phyloP scores from a whole-genome alignment of 305 asterid species.

The Fraxinus latifolia region DNA sequence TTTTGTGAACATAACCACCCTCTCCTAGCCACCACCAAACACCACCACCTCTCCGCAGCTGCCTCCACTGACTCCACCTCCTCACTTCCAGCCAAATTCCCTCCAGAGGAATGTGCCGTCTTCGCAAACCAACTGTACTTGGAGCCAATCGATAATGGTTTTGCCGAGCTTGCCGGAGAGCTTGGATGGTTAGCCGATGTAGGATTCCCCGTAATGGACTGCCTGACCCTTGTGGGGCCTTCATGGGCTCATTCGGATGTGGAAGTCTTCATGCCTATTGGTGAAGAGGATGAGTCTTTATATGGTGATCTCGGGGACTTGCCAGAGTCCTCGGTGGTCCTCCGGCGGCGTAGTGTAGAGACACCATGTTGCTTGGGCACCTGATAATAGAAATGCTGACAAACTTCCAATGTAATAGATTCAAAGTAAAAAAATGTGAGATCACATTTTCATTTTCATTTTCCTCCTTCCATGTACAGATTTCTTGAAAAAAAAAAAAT shows the following conservation, averaged over 20 bases:
- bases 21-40: constrained; percentile 44
- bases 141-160: constrained; percentile 41
- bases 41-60: constrained; percentile 35
- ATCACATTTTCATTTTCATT: neutral
- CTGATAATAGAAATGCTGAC: constrained; percentile 24
- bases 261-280: constrained; percentile 46
- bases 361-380: constrained; percentile 43
- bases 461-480: neutral
- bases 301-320: constrained; percentile 80
- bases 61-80: constrained; percentile 19
- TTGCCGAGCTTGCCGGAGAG: constrained; percentile 54
- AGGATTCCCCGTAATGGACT: constrained; percentile 52
- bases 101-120: constrained; percentile 37
- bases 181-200: constrained; percentile 62
- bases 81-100: constrained; percentile 11
- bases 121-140: constrained; percentile 37
- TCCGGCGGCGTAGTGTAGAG: constrained; percentile 37
- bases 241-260: constrained; percentile 48
- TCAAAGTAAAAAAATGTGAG: neutral
- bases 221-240: constrained; percentile 49
- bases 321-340: constrained; percentile 69
- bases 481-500: neutral
- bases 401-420: neutral
- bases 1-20: constrained; percentile 66
- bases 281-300: constrained; percentile 69